phyloP scores from a whole-genome alignment of 2,329 filamentous ascomycete species.

The Juglanconis oblonga region DNA sequence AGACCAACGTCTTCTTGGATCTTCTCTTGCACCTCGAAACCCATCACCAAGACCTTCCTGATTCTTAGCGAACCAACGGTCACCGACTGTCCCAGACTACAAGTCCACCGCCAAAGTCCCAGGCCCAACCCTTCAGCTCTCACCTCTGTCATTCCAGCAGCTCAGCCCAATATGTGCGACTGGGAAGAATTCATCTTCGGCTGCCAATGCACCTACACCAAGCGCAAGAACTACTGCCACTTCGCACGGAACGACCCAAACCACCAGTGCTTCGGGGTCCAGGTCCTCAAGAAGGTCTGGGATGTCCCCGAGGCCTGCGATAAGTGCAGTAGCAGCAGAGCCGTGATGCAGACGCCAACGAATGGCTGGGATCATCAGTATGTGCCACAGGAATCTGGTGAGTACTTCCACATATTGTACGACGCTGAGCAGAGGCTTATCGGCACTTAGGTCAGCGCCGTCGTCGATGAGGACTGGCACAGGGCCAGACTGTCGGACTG shows the following conservation, averaged over 20 bases:
- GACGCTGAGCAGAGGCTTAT: background rate
- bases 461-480: background rate
- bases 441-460: conserved; percentile 1
- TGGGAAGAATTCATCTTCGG: conserved; percentile 67
- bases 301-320: conserved; percentile 54
- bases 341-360: conserved; percentile 11
- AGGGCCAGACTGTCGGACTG: background rate
- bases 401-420: background rate
- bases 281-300: conserved; percentile 61
- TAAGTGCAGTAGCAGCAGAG: conserved; percentile 33
- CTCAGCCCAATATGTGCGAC: conserved; percentile 57
- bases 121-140: background rate
- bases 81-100: background rate
- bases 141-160: background rate
- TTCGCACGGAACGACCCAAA: conserved; percentile 69
- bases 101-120: background rate
- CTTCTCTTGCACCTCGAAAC: background rate
- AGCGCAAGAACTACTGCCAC: conserved; percentile 69
- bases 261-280: conserved; percentile 67
- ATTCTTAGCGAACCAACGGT: background rate
- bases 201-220: conserved; percentile 59
- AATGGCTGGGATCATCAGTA: conserved; percentile 12
- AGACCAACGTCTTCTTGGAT: background rate
- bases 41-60: background rate
- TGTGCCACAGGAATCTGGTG: conserved; percentile 5